These are phyloP conservation scores for Isoetes engelmannii DNA, from an alignment of 83 land plant genomes.

Conservation along the genomic window DNA sequence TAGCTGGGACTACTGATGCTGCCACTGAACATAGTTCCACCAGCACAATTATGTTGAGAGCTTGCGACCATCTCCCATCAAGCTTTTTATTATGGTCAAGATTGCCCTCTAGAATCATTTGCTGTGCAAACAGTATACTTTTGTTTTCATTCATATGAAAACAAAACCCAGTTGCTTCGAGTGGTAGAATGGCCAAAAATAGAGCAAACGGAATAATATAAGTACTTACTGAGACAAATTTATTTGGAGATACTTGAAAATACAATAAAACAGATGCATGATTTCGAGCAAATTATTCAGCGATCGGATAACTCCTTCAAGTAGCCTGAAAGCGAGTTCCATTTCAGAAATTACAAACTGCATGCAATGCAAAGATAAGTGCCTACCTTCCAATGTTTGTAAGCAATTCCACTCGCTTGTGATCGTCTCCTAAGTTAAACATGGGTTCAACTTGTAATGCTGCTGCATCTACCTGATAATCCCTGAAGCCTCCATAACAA, in stretches of 20 bases:
- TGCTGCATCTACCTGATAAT: constrained; percentile 91
- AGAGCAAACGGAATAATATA: constrained; percentile 83
- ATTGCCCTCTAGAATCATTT: no score
- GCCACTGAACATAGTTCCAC: constrained; percentile 65
- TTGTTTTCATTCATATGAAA: neutral
- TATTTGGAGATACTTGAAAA: constrained; percentile 61
- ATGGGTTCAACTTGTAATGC: constrained; percentile 57
- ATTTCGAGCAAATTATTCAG: constrained; percentile 91
- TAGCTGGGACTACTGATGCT: constrained; percentile 46
- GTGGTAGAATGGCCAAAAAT: constrained; percentile 63
- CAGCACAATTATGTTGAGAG: constrained; percentile 44
- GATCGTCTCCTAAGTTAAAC: constrained; percentile 30
- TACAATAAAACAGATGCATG: constrained; percentile 96
- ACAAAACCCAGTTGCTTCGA: constrained; percentile 71
- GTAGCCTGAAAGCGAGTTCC: constrained; percentile 54
- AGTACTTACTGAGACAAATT: constrained; percentile 78
- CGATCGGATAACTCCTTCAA: constrained; percentile 89
- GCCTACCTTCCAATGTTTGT: constrained; percentile 68
- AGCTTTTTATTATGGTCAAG: no score
- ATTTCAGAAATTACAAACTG: neutral
- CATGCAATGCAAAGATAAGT: neutral
- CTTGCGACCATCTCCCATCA: constrained; percentile 41
- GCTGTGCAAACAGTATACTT: no score
- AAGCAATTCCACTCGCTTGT: constrained; percentile 40
- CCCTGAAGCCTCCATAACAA: constrained; percentile 92